Conservation (phyloP, 495 filamentous ascomycete species). For the Podospora pseudocomata region DNA sequence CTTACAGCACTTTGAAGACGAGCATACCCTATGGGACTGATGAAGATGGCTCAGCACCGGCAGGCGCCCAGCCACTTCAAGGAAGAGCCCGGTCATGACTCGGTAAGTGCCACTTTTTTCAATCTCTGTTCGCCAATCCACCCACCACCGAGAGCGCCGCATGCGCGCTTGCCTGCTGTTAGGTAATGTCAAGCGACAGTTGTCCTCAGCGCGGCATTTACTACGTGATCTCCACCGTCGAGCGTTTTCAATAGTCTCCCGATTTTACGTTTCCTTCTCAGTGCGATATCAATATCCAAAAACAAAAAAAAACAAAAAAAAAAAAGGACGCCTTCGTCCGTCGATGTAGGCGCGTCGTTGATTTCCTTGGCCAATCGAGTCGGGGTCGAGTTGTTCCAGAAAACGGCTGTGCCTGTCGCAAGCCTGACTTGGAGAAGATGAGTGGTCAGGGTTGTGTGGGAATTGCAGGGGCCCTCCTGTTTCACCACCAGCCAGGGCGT, state of each 20-base stretch:
- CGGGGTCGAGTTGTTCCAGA: conserved; percentile 37
- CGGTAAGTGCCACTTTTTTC: conserved; percentile 33
- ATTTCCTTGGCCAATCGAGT: conserved; percentile 18
- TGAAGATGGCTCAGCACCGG: conserved; percentile 39
- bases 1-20: conserved; percentile 1
- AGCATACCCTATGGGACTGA: conserved; percentile 35
- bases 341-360: conserved; percentile 4
- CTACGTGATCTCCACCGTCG: conserved; percentile 1
- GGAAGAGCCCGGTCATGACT: conserved; percentile 37
- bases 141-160: conserved; percentile 17
- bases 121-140: conserved; percentile 9
- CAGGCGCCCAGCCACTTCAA: conserved; percentile 40
- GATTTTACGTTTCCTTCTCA: neutral
- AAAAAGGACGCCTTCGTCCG: neutral
- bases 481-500: conserved; percentile 39
- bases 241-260: neutral
- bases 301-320: neutral
- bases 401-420: conserved; percentile 34
- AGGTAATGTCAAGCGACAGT: conserved; percentile 12
- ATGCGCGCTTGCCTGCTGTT: neutral
- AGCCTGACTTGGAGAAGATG: conserved; percentile 29
- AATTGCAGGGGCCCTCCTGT: conserved; percentile 37
- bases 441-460: conserved; percentile 29
- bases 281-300: neutral
- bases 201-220: conserved; percentile 9